Percentiles rank a stretch among this genome's conserved stretches.
Conservation (phyloP, 2,329 filamentous ascomycete genomes). For the Diplodia scrobiculata region DNA sequence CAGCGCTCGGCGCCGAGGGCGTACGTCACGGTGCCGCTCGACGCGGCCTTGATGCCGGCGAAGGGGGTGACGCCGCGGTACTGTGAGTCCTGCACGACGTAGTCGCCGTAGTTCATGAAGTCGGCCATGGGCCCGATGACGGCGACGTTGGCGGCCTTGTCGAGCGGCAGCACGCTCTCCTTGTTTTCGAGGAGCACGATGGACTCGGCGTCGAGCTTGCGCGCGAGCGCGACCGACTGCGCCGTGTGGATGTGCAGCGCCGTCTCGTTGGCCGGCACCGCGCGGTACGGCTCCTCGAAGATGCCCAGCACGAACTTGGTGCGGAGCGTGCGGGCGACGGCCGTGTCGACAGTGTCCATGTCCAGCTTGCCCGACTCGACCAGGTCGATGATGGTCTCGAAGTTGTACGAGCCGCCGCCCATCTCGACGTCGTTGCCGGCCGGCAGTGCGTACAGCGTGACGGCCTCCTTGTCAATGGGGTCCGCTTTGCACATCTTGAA, state of each 20-base stretch:
- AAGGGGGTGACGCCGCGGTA: slow-evolving; percentile 69
- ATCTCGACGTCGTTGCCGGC: slow-evolving; percentile 75
- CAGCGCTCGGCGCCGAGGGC: slow-evolving; percentile 72
- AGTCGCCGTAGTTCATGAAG: slow-evolving; percentile 74
- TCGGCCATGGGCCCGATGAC: slow-evolving; percentile 76
- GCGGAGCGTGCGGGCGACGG: slow-evolving; percentile 65
- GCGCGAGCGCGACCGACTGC: slow-evolving; percentile 61
- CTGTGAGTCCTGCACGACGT: slow-evolving; percentile 67
- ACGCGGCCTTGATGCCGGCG: slow-evolving; percentile 65
- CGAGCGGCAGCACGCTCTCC: slow-evolving; percentile 62
- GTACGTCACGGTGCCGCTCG: slow-evolving; percentile 63
- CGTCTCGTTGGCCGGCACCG: slow-evolving; percentile 59
- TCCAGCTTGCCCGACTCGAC: slow-evolving; percentile 64
- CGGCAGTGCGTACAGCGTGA: slow-evolving; percentile 64
- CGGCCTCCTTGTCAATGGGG: slow-evolving; percentile 65
- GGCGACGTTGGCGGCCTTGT: slow-evolving; percentile 67
- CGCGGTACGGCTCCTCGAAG: slow-evolving; percentile 70
- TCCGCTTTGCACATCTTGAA: slow-evolving; percentile 65
- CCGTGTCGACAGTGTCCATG: slow-evolving; percentile 62
- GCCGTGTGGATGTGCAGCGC: slow-evolving; percentile 63
- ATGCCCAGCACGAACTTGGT: slow-evolving; percentile 71
- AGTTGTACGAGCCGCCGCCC: slow-evolving; percentile 74
- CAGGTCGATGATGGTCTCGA: slow-evolving; percentile 65
- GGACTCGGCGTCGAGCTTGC: slow-evolving; percentile 67
- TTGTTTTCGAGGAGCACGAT: slow-evolving; percentile 76